A percentile compares a stretch with the other conserved stretches of the same genome.
Conservation (phyloP, 495 filamentous ascomycete species). For the Gamarada debralockiae region DNA sequence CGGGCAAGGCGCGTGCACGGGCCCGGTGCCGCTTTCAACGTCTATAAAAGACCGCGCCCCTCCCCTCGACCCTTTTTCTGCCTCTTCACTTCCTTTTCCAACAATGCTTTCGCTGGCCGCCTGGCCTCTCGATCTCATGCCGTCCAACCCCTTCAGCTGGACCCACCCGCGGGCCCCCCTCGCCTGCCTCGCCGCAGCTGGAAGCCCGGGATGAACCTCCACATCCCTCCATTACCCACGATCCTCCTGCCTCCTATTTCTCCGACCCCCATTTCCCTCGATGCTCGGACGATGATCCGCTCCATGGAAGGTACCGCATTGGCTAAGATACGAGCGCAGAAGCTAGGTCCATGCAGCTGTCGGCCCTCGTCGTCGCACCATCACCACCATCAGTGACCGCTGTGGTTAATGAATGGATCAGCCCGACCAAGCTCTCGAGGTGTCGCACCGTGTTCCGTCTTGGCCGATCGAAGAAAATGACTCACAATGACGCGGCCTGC, state of each 20-base stretch:
- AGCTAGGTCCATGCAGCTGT: constrained; percentile 3
- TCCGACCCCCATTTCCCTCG: constrained; percentile 2
- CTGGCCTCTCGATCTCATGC: neutral
- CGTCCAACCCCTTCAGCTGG: neutral
- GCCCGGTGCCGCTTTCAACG: constrained; percentile 10
- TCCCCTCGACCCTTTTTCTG: constrained; percentile 3
- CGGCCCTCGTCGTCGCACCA: constrained; percentile 7
- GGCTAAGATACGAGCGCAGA: constrained; percentile 7
- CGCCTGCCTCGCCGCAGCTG: neutral
- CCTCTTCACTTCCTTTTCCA: constrained; percentile 7
- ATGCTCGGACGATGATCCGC: constrained; percentile 2
- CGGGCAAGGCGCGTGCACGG: constrained; percentile 13
- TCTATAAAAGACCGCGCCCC: constrained; percentile 10
- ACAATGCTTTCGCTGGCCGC: neutral
- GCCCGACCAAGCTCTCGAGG: constrained; percentile 1
- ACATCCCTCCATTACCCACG: constrained; percentile 2
- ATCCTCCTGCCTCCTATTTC: too few relatives aligned
- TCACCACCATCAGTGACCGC: neutral
- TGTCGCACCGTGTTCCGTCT: neutral
- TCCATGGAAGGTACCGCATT: constrained; percentile 3
- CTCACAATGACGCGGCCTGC: constrained; percentile 6
- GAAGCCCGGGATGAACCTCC: neutral
- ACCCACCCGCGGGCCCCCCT: neutral
- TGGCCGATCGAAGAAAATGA: constrained; percentile 7
- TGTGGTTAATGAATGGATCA: neutral